phyloP scores from a whole-genome alignment of 1,139 yeast genomes.

The Wickerhamiella infanticola region DNA sequence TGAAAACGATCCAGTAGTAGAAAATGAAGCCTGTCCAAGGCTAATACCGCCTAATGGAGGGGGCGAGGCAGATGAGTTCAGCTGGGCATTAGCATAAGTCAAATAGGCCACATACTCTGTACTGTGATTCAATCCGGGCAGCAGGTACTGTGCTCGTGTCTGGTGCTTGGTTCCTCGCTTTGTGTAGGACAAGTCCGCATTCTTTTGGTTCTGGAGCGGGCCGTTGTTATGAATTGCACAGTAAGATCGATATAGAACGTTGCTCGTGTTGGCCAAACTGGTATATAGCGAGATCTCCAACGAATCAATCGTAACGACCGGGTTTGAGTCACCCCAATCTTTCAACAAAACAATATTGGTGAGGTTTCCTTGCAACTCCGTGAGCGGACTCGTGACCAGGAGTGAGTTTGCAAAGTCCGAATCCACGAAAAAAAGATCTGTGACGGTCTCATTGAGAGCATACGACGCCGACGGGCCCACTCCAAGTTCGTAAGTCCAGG shows the following conservation, averaged over 20 bases:
- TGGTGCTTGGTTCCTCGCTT: slow-evolving; percentile 34
- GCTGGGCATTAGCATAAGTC: slow-evolving; percentile 30
- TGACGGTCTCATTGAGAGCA: slow-evolving; percentile 1
- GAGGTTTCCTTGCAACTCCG: background rate
- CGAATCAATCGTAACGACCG: background rate
- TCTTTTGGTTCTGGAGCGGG: slow-evolving; percentile 23
- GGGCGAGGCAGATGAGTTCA: background rate
- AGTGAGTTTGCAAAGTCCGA: slow-evolving; percentile 59
- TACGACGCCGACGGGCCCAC: slow-evolving; percentile 29
- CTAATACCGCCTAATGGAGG: slow-evolving; percentile 42
- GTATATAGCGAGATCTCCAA: background rate
- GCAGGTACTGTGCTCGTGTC: slow-evolving; percentile 37
- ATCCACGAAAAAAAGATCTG: slow-evolving; percentile 41
- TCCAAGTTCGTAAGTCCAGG: slow-evolving; percentile 44
- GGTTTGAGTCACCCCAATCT: background rate
- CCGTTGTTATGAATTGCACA: slow-evolving; percentile 44
- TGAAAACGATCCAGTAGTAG: slow-evolving; percentile 38
- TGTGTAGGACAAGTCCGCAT: slow-evolving; percentile 31
- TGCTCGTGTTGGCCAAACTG: background rate
- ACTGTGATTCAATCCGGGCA: slow-evolving; percentile 44
- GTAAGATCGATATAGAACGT: slow-evolving; percentile 40
- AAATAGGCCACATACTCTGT: slow-evolving; percentile 54
- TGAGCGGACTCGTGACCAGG: slow-evolving; percentile 34
- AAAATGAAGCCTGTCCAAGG: slow-evolving; percentile 46
- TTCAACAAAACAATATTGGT: background rate